A percentile compares a stretch with the other conserved stretches of the same genome.
phyloP scores from a whole-genome alignment of 306 rosid species.

The Malus asiatica region DNA sequence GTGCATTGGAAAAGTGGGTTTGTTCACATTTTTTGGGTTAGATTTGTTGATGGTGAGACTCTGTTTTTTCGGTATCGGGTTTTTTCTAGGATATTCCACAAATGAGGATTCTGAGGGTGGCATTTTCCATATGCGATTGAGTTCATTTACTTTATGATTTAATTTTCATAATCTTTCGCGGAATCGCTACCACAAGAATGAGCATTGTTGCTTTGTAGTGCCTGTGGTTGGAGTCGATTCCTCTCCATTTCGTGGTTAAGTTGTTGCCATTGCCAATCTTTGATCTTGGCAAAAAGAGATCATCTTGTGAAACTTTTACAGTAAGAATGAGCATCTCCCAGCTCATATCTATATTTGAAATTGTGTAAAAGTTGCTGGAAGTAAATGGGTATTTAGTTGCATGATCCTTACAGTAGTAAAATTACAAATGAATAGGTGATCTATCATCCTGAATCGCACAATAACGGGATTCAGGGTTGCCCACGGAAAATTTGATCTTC shows the following conservation, averaged over 20 bases:
- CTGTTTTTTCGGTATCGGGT: neutral
- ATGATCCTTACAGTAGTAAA: neutral
- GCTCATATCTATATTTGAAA: neutral
- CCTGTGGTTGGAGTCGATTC: neutral
- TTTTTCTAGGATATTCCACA: neutral
- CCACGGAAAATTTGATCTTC: neutral
- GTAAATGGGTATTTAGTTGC: neutral
- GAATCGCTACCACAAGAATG: neutral
- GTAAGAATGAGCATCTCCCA: neutral
- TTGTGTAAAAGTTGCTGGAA: neutral
- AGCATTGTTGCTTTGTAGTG: neutral
- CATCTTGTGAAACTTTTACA: neutral
- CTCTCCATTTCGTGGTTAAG: neutral
- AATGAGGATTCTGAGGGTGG: neutral
- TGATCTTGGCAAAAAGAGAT: neutral
- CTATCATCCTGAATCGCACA: neutral
- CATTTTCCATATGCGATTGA: neutral
- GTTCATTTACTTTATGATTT: neutral
- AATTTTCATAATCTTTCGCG: neutral
- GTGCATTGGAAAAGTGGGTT: neutral
- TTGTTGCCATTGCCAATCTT: neutral
- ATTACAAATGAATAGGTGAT: neutral
- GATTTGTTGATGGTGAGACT: neutral
- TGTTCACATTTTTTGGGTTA: neutral
- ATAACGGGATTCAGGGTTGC: neutral